phyloP scores from a whole-genome alignment of 2,329 filamentous ascomycete species.

The Colletotrichum ledebouriae region DNA sequence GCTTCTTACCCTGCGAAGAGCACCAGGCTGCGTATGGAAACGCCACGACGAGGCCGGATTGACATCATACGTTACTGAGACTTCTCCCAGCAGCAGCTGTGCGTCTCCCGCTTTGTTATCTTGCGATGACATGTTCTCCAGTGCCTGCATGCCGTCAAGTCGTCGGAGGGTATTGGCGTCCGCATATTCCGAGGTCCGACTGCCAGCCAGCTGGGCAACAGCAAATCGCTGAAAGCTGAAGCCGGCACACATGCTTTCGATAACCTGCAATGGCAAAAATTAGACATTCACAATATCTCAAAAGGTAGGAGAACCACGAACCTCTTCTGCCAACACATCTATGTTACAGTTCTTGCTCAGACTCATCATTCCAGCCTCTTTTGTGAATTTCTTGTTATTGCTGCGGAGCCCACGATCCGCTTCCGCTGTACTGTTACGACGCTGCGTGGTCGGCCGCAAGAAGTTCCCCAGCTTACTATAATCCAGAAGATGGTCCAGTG shows the following conservation, averaged over 20 bases:
- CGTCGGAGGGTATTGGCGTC: constrained; percentile 31
- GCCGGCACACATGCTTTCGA: constrained; percentile 54
- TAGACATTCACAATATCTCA: too few species aligned
- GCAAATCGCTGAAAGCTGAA: constrained; percentile 51
- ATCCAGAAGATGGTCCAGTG: constrained; percentile 63
- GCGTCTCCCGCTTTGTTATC: constrained; percentile 19
- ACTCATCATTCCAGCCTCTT: constrained; percentile 44
- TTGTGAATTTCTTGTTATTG: constrained; percentile 22
- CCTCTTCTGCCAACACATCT: constrained; percentile 51
- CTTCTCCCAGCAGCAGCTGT: constrained; percentile 32
- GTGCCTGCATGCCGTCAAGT: constrained; percentile 42
- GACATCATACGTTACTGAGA: constrained; percentile 65
- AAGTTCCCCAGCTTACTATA: constrained; percentile 57
- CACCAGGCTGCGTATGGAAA: constrained; percentile 67
- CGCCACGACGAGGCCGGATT: constrained; percentile 62
- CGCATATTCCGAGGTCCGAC: constrained; percentile 13
- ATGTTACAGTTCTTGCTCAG: constrained; percentile 49
- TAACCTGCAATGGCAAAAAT: constrained; percentile 44
- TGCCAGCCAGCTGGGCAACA: constrained; percentile 16
- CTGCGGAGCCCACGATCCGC: constrained; percentile 30
- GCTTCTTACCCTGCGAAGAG: constrained; percentile 45
- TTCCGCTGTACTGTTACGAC: constrained; percentile 29
- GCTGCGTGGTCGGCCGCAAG: constrained; percentile 36
- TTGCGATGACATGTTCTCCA: constrained; percentile 38
- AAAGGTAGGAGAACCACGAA: too few species aligned